Evolutionary conservation across 768 basidiomycete species (phyloP).

Genomic region (Lenzites betulinus): DNA sequence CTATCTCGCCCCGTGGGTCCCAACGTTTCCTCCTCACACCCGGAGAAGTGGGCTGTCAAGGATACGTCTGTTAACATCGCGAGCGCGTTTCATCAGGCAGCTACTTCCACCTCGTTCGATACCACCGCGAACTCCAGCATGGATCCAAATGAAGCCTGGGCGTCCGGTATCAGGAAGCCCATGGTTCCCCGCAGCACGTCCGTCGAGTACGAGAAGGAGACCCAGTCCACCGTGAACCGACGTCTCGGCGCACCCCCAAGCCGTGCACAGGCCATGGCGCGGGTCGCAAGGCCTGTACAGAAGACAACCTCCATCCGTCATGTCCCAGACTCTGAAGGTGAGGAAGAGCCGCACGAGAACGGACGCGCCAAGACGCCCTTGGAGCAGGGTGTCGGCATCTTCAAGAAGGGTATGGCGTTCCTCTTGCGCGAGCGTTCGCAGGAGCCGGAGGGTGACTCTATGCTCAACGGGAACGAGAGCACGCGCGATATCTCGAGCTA

Average conservation of each 20-base stretch:
- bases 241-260: constrained; percentile 66
- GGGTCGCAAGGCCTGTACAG: constrained; percentile 48
- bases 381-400: constrained; percentile 57
- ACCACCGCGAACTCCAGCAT: constrained; percentile 25
- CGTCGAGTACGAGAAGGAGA: constrained; percentile 75
- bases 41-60: constrained; percentile 72
- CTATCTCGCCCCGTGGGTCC: constrained; percentile 29
- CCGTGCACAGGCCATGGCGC: constrained; percentile 36
- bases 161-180: constrained; percentile 53
- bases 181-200: constrained; percentile 72
- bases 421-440: constrained; percentile 65
- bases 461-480: constrained; percentile 40
- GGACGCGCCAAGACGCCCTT: constrained; percentile 72
- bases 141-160: constrained; percentile 69
- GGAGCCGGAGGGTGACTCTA: constrained; percentile 47
- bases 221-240: constrained; percentile 53
- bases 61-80: constrained; percentile 90
- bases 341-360: constrained; percentile 38
- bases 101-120: constrained; percentile 33
- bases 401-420: constrained; percentile 53
- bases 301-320: constrained; percentile 56
- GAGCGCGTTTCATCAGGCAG: constrained; percentile 76
- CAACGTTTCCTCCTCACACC: constrained; percentile 41
- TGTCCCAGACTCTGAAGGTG: constrained; percentile 72
- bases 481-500: constrained; percentile 54